Percentiles rank a stretch among this genome's conserved stretches.
phyloP scores from a whole-genome alignment of 116 monocot species.

The Trichopus zeylanicus region DNA sequence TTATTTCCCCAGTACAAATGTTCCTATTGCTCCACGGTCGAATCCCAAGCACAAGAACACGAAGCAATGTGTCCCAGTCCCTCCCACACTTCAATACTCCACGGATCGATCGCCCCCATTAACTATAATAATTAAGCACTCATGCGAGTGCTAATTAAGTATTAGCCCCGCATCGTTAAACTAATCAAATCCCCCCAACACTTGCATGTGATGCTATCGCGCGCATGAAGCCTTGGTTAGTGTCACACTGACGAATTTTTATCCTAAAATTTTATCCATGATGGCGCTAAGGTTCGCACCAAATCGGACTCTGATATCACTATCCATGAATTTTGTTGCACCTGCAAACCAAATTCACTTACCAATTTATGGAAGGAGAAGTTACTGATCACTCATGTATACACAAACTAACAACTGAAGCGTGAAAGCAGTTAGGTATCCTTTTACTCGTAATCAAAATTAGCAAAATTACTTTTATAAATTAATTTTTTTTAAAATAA shows the following conservation, averaged over 20 bases:
- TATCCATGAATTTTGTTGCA: too few species aligned
- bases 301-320: too few species aligned
- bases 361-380: too few species aligned
- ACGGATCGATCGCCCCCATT: not conserved
- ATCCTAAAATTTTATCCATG: too few species aligned
- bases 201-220: not conserved
- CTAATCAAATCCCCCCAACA: constrained; percentile 1
- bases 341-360: not conserved
- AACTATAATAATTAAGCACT: not conserved
- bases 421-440: not conserved
- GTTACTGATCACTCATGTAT: too few species aligned
- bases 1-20: not conserved
- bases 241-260: constrained; percentile 25
- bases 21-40: not conserved
- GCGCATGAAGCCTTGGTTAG: constrained; percentile 1
- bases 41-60: not conserved
- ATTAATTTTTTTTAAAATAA: too few species aligned
- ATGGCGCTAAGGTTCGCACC: too few species aligned
- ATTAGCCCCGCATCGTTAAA: not conserved
- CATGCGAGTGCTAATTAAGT: not conserved
- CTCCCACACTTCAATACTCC: not conserved
- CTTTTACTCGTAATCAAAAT: too few species aligned
- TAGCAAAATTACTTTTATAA: too few species aligned
- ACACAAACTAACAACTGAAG: not conserved
- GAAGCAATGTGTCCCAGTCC: not conserved